Percentiles rank a stretch among this genome's conserved stretches.
Evolutionary conservation across 2,329 filamentous ascomycete species (phyloP).

Genomic region (Epichloe gansuensis): DNA sequence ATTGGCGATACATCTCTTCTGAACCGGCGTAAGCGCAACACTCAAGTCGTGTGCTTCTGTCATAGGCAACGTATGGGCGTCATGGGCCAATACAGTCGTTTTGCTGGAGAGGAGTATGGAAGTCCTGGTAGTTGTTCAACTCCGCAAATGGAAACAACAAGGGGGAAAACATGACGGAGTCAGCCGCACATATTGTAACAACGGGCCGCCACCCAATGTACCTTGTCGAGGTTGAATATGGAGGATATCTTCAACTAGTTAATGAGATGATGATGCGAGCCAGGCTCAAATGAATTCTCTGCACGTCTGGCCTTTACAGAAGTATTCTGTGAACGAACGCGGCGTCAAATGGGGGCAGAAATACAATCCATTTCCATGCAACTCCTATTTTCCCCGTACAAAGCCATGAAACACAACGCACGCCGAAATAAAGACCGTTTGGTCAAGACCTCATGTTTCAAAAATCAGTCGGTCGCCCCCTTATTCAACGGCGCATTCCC

Average conservation of each 20-base stretch:
- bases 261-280: not conserved
- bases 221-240: not conserved
- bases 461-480: not conserved
- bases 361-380: not conserved
- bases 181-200: not conserved
- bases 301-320: not conserved
- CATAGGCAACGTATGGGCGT: not conserved
- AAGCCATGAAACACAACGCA: not conserved
- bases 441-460: not conserved
- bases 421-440: not conserved
- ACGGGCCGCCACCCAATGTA: not conserved
- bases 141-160: not conserved
- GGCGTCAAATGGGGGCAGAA: too few relatives aligned
- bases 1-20: not conserved
- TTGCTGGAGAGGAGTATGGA: not conserved
- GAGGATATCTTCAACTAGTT: not conserved
- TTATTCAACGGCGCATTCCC: not conserved
- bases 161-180: not conserved
- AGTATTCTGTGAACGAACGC: too few relatives aligned
- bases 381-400: not conserved
- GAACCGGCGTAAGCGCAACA: too few relatives aligned
- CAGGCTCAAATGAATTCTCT: not conserved
- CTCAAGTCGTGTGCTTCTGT: not conserved
- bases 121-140: not conserved
- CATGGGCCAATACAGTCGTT: not conserved